Evolutionary conservation across 805 yeast species (phyloP).

Genomic region (Pichia scutulata): DNA sequence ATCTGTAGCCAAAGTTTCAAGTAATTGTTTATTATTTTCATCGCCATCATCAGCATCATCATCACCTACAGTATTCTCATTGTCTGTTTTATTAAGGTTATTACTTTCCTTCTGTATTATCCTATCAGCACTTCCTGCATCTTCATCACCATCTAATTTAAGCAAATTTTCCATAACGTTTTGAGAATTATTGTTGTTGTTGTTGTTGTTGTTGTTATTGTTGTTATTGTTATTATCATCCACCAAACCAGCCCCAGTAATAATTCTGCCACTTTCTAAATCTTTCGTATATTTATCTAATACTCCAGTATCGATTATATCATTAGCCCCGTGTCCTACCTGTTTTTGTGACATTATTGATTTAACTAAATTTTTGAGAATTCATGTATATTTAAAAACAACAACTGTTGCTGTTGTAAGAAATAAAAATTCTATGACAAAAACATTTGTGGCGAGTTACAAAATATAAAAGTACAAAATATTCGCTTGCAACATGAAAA

Average conservation of each 20-base stretch:
- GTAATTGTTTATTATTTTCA: constrained; percentile 8
- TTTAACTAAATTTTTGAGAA: not conserved
- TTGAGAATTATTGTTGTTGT: not conserved
- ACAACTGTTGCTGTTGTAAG: not conserved
- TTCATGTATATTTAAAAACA: not conserved
- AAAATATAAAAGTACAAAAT: not conserved
- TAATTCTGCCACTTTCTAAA: not conserved
- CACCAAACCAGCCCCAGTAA: not conserved
- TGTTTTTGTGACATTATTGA: not conserved
- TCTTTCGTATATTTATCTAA: not conserved
- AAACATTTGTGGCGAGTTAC: not conserved
- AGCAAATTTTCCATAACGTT: constrained; percentile 1
- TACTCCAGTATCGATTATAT: not conserved
- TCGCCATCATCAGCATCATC: constrained; percentile 1
- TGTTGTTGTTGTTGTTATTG: not conserved
- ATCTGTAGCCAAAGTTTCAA: constrained; percentile 22
- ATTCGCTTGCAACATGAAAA: not conserved
- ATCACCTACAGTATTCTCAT: not conserved
- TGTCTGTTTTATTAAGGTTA: not conserved
- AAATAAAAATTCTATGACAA: not conserved
- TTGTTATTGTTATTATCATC: not conserved
- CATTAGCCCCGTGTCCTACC: not conserved
- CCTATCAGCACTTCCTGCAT: not conserved
- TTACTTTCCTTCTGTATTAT: not conserved
- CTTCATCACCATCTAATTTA: not conserved